Base-by-base conservation (phyloP, 805 yeast species). In the Candida verbasci region DNA sequence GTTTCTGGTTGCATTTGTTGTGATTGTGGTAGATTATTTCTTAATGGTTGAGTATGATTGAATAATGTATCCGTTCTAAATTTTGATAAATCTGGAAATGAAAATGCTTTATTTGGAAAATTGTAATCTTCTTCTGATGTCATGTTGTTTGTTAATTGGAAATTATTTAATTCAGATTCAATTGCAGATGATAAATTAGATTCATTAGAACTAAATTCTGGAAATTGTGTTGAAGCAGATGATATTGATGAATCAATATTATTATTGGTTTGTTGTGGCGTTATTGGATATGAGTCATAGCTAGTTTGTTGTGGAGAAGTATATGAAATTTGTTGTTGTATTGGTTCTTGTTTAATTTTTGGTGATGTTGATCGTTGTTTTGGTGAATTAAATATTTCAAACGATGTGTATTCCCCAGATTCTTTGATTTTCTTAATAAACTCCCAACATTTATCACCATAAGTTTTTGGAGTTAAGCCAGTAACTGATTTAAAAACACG, bases 401-500 rank as follows among this genome's bases (percentile, higher is more conserved):
- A 39, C n/a, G 39, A 17, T 33, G 41, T 47, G 37, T 29, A 48
- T 40, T 28, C 44, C 36, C 39, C 31, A 10, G 51, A 44, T 21
- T 50, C 56, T 37, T 53, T 56, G 35, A 31, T 47, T 28, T 47
- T 48, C 44, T 70, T 71, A 46, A 80, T 65, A 47, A 58, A 78
- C 44, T 76, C 80, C 68, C 77, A 81, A 53, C 95, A 84, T 44
- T 80, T 78, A 52, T 86, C 95, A 35, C 95, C 95, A 50, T 86
- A 86, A 6, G 86, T 82, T 64, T 86, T 85, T 17, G 95, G 95
- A 1, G 96, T 86, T 40, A 86, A 71, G 2, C 94, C 91, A 4
- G 94, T 84, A 42, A 86, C 85, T 38, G 81, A 75, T 58, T 87
- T 82, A 68, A 87, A 87, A 17, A 87, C 95, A 35, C 96, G 68